Evolutionary conservation across 176 grass and related monocot genomes (phyloP).

Genomic region (Oryza meyeriana): DNA sequence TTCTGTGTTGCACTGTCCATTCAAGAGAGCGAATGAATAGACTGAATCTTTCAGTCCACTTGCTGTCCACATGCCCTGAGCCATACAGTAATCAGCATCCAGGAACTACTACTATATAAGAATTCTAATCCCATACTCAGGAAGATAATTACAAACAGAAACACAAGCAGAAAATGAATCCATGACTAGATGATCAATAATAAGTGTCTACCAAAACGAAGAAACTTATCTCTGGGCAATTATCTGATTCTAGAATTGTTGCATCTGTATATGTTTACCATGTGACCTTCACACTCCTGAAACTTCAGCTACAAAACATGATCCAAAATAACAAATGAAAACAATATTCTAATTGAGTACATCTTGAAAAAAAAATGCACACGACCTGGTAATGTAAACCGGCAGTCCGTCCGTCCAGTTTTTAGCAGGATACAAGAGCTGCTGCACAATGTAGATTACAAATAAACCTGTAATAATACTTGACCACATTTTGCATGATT

Average conservation of each 20-base stretch:
- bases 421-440: neutral
- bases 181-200: neutral
- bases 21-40: neutral
- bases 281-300: neutral
- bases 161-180: neutral
- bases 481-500: neutral
- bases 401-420: neutral
- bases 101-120: neutral
- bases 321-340: neutral
- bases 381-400: neutral
- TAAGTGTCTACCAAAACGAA: neutral
- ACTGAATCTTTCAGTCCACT: neutral
- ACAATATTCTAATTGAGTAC: neutral
- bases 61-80: neutral
- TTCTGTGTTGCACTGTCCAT: neutral
- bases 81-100: neutral
- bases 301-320: neutral
- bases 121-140: neutral
- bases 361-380: neutral
- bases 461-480: neutral
- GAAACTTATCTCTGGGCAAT: neutral
- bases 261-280: neutral
- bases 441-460: neutral
- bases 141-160: neutral
- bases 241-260: neutral